phyloP scores from a whole-genome alignment of 345 rosid species.

The Sisymbrium altissimum region DNA sequence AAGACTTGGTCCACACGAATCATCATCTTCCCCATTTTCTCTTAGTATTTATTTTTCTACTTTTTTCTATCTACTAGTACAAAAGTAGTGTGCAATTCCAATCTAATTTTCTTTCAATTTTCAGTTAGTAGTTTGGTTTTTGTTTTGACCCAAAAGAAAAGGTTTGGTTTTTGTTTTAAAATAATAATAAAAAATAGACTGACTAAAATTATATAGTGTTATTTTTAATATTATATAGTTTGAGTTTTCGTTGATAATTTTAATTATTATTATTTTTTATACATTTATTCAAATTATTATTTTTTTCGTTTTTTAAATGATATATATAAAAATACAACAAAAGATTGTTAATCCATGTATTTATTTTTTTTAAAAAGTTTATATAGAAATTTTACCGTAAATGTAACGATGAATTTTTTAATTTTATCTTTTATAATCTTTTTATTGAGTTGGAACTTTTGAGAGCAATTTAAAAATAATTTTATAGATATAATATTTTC shows the following conservation, averaged over 20 bases:
- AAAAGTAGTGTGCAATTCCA: not conserved
- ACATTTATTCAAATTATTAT: no score
- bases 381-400: not conserved
- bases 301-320: not conserved
- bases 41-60: not conserved
- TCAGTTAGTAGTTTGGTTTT: not conserved
- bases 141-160: no score
- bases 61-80: not conserved
- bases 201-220: no score
- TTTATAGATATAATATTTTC: no score
- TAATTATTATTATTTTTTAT: no score
- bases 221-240: not conserved
- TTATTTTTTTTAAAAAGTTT: not conserved
- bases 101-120: not conserved
- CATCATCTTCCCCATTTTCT: constrained; percentile 24
- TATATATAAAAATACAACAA: not conserved
- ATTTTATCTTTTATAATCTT: no score
- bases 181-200: no score
- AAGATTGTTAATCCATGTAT: not conserved
- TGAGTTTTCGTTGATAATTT: not conserved
- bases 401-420: no score
- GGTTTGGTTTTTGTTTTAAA: no score
- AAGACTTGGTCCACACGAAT: constrained; percentile 40
- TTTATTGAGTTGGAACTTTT: no score
- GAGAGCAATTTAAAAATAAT: no score